Evolutionary conservation across 106 monocot species (phyloP).

Genomic region (Narthecium ossifragum): DNA sequence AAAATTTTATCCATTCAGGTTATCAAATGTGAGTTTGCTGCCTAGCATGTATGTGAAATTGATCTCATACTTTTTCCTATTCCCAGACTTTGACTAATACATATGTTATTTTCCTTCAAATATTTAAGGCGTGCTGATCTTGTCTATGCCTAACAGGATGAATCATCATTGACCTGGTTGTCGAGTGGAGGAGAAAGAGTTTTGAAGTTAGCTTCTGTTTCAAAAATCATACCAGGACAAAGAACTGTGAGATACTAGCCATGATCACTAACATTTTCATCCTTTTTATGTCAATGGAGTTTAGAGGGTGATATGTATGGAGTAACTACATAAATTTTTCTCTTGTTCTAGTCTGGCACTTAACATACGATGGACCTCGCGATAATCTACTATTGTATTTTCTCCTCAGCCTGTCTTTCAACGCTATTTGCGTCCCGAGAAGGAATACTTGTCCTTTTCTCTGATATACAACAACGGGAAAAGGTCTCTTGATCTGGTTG

Average conservation of each 20-base stretch:
- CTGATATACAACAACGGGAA: slow-evolving; percentile 73
- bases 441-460: slow-evolving; percentile 76
- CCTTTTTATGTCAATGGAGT: no score
- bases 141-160: slow-evolving; percentile 44
- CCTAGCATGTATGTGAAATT: no score
- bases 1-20: slow-evolving; percentile 78
- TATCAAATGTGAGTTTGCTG: slow-evolving; percentile 55
- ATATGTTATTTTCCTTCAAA: not conserved
- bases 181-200: slow-evolving; percentile 61
- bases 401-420: slow-evolving; percentile 70
- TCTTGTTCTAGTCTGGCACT: not conserved
- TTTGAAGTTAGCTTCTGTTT: slow-evolving; percentile 76
- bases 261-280: no score
- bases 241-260: slow-evolving; percentile 71
- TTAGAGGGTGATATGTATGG: no score
- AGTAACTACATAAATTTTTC: no score
- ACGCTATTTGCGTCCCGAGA: slow-evolving; percentile 66
- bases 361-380: no score
- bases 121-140: not conserved
- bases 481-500: slow-evolving; percentile 85
- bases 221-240: slow-evolving; percentile 75
- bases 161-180: slow-evolving; percentile 73
- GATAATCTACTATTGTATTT: slow-evolving; percentile 10
- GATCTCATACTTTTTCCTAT: no score
- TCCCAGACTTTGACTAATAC: not conserved